Base-by-base conservation (phyloP, 2,329 filamentous ascomycete species). In the Epicoccum nigrum region DNA sequence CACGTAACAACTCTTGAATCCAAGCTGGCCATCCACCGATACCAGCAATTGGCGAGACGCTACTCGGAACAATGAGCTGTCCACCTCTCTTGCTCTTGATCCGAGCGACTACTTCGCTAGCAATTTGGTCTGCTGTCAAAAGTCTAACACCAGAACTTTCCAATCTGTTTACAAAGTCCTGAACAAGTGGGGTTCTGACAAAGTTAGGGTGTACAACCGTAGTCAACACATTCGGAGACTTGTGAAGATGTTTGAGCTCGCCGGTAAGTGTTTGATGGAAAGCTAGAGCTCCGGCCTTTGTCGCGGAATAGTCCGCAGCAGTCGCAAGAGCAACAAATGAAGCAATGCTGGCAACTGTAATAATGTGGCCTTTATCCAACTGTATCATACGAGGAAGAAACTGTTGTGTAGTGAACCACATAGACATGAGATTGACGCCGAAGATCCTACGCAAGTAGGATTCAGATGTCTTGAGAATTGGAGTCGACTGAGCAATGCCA, bases 161-260 rank as follows among this genome's bases (percentile, higher is more conserved):
- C 28, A 30, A 30, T 9, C 12, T 30, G 3, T 30, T 11, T 11
- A 30, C 19, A 39, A 25, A 25, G 21, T 30, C 38, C 20, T 41
- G 21, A 9, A 41, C 38, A 17, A 41, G 38, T 13, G 38, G 38
- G 7, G 38, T 41, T n/a, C 38, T 25, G 15, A 41, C 38, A 30
- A 41, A 41, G 27, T 41, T 25, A 8, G 38, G 38, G 23, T 41
- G 27, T 16, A 41, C 19, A 21, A 41, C 27, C 8, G 21, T 41
- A 8, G 23, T 30, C 28, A 30, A 11, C 5, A 12, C 8, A 16
- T 41, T 25, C 9, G 16, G 15, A 41, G 19, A 30, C 16, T 41
- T 16, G 9, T 17, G 70, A 68, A 45, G 68, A 61, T 23, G 64
- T 56, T 28, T 67, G 64, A 8, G 74, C 54, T 48, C 75, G 73